These are phyloP conservation scores for Colletotrichum orchidophilum DNA, from an alignment of 2,329 filamentous ascomycete species.

Conservation along the genomic window DNA sequence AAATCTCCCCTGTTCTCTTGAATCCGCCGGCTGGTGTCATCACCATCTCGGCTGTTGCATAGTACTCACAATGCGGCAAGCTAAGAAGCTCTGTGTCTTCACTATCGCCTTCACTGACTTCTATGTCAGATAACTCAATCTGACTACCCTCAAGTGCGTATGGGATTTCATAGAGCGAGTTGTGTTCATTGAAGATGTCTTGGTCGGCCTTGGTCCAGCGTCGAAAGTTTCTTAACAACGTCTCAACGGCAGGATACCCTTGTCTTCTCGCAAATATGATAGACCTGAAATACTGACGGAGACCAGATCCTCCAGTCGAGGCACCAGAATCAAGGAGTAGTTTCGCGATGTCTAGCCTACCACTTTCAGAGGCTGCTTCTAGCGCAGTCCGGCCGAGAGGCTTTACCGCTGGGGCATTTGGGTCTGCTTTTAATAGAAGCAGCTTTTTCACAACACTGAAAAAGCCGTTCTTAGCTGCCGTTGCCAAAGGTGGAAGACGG, in stretches of 20 bases:
- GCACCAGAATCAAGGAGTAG: not conserved
- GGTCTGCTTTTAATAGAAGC: not conserved
- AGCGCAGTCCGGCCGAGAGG: rapidly evolving
- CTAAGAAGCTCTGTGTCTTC: rapidly evolving
- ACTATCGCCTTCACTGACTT: no score
- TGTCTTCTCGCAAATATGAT: not conserved
- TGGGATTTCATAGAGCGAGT: rapidly evolving
- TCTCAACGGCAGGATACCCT: not conserved
- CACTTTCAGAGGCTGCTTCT: not conserved
- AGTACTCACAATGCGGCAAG: rapidly evolving
- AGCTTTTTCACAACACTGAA: not conserved
- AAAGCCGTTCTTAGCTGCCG: not conserved
- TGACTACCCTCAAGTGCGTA: not conserved
- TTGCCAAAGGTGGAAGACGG: not conserved
- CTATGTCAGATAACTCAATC: not conserved
- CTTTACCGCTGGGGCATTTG: not conserved
- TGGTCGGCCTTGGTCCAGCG: not conserved
- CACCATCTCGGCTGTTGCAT: no score
- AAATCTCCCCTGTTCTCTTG: rapidly evolving
- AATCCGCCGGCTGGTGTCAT: no score
- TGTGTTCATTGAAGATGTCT: not conserved
- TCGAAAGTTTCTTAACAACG: not conserved
- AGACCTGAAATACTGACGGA: not conserved
- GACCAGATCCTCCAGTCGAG: not conserved
- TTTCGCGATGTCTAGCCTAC: not conserved